These are phyloP conservation scores for Penicillium pancosmium DNA, from an alignment of 495 filamentous ascomycete genomes.

Conservation along the genomic window DNA sequence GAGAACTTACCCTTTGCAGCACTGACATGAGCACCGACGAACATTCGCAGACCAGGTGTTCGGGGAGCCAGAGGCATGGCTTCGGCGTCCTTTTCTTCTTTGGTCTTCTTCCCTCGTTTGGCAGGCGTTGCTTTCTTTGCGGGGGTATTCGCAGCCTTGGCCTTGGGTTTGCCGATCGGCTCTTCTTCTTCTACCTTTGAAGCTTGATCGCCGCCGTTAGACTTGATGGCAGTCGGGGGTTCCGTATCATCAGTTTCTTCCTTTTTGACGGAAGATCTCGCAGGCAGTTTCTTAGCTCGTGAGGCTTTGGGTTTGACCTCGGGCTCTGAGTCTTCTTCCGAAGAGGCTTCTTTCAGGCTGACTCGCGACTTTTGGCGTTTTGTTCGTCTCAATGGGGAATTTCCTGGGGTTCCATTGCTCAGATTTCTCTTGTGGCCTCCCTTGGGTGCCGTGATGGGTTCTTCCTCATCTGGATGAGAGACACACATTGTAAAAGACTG, in stretches of 20 bases:
- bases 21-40: conserved; percentile 91
- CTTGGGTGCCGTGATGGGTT: conserved; percentile 12
- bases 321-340: conserved; percentile 15
- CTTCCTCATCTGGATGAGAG: conserved; percentile 13
- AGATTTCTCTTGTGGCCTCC: conserved; percentile 30
- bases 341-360: conserved; percentile 23
- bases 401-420: conserved; percentile 32
- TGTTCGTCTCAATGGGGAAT: conserved; percentile 38
- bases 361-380: conserved; percentile 39
- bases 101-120: conserved; percentile 36
- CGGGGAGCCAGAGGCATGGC: conserved; percentile 69
- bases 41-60: conserved; percentile 72
- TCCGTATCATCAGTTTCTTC: conserved; percentile 13
- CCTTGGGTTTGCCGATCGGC: conserved; percentile 9
- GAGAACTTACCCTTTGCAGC: conserved; percentile 67
- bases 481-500: background rate
- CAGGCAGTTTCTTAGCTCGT: conserved; percentile 11
- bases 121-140: conserved; percentile 12
- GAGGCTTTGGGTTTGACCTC: conserved; percentile 11
- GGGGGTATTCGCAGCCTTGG: background rate
- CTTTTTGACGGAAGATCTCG: conserved; percentile 22
- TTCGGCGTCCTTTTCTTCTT: conserved; percentile 47
- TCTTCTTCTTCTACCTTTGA: conserved; percentile 16
- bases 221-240: conserved; percentile 1
- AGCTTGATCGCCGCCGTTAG: background rate